Evolutionary conservation across 2,329 filamentous ascomycete genomes (phyloP).

Genomic region (Eutypa lata): DNA sequence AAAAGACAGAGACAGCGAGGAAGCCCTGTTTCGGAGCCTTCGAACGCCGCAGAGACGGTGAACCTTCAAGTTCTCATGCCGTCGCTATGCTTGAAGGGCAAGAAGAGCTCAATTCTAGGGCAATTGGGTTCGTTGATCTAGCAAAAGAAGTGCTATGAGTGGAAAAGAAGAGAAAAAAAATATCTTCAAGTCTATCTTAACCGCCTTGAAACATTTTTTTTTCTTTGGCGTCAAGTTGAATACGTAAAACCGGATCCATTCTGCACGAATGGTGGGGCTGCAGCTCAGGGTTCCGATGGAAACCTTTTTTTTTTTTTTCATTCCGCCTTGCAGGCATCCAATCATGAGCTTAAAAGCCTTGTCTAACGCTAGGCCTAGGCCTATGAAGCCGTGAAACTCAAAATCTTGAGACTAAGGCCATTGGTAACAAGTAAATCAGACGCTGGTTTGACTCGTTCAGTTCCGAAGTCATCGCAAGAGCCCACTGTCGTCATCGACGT

Average conservation of each 20-base stretch:
- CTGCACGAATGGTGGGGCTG: background rate
- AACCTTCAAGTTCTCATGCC: conserved; percentile 18
- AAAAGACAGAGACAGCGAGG: conserved; percentile 15
- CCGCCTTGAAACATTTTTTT: conserved; percentile 2
- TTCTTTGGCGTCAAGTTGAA: background rate
- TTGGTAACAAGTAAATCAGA: no score
- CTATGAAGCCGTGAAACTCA: background rate
- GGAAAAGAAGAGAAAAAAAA: background rate
- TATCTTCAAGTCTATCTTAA: background rate
- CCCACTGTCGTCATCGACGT: no score
- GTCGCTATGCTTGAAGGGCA: background rate
- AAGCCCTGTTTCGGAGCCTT: conserved; percentile 23
- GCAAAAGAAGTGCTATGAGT: background rate
- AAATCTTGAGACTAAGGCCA: background rate
- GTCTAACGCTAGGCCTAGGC: background rate
- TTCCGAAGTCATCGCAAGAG: no score
- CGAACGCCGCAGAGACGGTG: conserved; percentile 17
- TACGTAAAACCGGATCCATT: background rate
- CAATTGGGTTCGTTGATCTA: background rate
- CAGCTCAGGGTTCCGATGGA: background rate
- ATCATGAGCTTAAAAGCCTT: background rate
- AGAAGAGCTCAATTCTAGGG: conserved; percentile 4
- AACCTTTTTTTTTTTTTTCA: background rate
- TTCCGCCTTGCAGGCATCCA: background rate
- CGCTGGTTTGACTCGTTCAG: no score